A percentile compares a stretch with the other conserved stretches of the same genome.
phyloP scores from a whole-genome alignment of 192 early-diverging fungal species.

The Rhizophagus clarus region DNA sequence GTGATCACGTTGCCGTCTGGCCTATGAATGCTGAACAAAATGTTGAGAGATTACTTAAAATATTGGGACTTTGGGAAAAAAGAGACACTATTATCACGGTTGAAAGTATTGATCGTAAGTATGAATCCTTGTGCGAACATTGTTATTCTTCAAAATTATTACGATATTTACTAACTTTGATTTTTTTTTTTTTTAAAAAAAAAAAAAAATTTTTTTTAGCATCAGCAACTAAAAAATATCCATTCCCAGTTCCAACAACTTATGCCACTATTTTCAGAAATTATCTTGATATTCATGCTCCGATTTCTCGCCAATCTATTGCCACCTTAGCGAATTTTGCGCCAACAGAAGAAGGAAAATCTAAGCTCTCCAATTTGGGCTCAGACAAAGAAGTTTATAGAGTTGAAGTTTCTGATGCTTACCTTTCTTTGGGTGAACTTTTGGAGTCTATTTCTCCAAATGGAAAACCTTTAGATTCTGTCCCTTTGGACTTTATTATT shows the following conservation, averaged over 20 bases:
- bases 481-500: constrained; percentile 84
- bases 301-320: constrained; percentile 72
- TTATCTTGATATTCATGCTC: constrained; percentile 86
- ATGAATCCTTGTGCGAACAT: neutral
- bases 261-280: constrained; percentile 86
- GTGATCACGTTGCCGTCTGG: constrained; percentile 95
- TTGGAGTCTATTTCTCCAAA: constrained; percentile 66
- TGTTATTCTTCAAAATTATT: neutral
- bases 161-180: neutral
- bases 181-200: constrained; percentile 3
- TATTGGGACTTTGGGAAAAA: constrained; percentile 63
- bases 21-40: constrained; percentile 83
- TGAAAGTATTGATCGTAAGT: constrained; percentile 63
- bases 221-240: constrained; percentile 72
- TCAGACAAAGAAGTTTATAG: constrained; percentile 72
- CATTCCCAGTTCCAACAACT: constrained; percentile 87
- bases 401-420: constrained; percentile 57
- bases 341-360: constrained; percentile 54
- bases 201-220: constrained; percentile 24
- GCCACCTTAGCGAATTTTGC: constrained; percentile 63
- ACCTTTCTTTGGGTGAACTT: constrained; percentile 75
- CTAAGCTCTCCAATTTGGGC: constrained; percentile 56
- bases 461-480: constrained; percentile 45
- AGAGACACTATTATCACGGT: constrained; percentile 73
- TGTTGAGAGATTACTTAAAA: constrained; percentile 64